Evolutionary conservation across 2,329 filamentous ascomycete species (phyloP).

Genomic region (Aspergillus floridensis): DNA sequence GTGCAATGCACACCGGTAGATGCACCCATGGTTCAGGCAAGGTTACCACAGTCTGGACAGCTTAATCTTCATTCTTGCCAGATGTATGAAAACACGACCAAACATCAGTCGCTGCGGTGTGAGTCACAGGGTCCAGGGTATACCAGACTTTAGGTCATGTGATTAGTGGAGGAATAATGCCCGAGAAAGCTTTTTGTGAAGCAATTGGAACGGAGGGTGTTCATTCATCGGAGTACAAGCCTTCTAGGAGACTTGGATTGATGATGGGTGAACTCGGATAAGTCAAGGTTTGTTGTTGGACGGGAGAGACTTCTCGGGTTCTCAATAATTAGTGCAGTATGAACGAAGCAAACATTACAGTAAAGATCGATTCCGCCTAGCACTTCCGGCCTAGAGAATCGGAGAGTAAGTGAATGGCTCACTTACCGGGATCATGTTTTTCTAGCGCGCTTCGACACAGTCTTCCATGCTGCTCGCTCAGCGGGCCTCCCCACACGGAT

Average conservation of each 20-base stretch:
- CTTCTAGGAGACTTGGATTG: conserved; percentile 8
- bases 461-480: conserved; percentile 17
- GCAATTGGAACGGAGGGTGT: not conserved
- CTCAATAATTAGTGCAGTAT: not conserved
- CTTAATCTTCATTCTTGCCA: not conserved
- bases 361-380: not conserved
- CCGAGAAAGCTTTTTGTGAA: conserved; percentile 9
- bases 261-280: conserved; percentile 3
- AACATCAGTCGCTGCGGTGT: not conserved
- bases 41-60: not conserved
- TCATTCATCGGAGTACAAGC: conserved; percentile 3
- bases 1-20: not conserved
- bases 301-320: not conserved
- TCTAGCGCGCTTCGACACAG: conserved; percentile 22
- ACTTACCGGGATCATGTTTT: conserved; percentile 14
- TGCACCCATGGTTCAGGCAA: not conserved
- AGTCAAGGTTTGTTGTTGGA: not conserved
- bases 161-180: conserved; percentile 5
- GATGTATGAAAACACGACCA: not conserved
- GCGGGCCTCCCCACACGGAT: conserved; percentile 9
- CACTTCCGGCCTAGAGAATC: not conserved
- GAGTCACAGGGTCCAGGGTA: not conserved
- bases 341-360: no score
- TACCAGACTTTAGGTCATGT: not conserved
- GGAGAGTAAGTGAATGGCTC: not conserved